phyloP scores from a whole-genome alignment of 352 stramenopile genomes.

The Halophytophthora batemanensis region DNA sequence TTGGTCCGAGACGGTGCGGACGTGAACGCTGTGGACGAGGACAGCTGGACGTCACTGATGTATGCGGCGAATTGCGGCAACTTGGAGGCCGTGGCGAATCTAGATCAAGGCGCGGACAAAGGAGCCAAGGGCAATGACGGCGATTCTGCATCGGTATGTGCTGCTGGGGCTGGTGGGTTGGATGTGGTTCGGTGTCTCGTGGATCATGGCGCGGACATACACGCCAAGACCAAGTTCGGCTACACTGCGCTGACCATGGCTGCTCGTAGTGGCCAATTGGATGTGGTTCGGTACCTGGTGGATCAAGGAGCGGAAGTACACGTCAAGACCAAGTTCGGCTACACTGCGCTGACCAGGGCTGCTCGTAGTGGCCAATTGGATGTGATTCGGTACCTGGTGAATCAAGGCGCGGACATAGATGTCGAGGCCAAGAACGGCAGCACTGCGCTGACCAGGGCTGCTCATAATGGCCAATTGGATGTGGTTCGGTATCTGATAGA shows the following conservation, averaged over 20 bases:
- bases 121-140: conserved; percentile 6
- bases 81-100: too few relatives aligned
- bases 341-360: conserved; percentile 3
- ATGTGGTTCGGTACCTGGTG: conserved; percentile 10
- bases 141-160: conserved; percentile 3
- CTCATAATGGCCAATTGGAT: too few relatives aligned
- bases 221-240: neutral
- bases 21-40: too few relatives aligned
- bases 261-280: conserved; percentile 3
- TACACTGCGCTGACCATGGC: conserved; percentile 7
- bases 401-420: too few relatives aligned
- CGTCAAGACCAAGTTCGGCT: neutral
- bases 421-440: too few relatives aligned
- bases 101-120: conserved; percentile 10
- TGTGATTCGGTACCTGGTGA: conserved; percentile 1
- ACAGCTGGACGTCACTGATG: too few relatives aligned
- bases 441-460: too few relatives aligned
- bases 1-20: too few relatives aligned
- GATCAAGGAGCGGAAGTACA: conserved; percentile 7
- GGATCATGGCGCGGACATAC: too few relatives aligned
- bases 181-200: conserved; percentile 15
- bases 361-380: neutral
- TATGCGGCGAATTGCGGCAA: too few relatives aligned
- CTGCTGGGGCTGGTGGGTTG: neutral
- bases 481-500: conserved; percentile 12